A percentile compares a stretch with the other conserved stretches of the same genome.
Evolutionary conservation across 2,329 filamentous ascomycete genomes (phyloP).

Genomic region (Monilinia vaccinii-corymbosi): DNA sequence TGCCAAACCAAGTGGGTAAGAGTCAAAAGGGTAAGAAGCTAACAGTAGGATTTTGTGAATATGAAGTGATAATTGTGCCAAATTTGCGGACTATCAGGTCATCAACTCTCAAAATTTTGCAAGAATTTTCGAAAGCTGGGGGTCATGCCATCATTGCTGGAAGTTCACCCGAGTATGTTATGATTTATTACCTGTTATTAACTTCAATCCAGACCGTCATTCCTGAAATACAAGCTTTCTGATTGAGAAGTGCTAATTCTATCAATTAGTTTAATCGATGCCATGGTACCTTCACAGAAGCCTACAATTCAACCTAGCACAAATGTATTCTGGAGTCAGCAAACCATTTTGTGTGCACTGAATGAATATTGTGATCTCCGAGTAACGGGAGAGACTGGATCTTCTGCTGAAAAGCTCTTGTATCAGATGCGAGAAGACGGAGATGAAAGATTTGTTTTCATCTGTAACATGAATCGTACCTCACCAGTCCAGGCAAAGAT

Average conservation of each 20-base stretch:
- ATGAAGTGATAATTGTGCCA: slow-evolving; percentile 28
- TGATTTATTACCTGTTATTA: not conserved
- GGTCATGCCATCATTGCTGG: slow-evolving; percentile 25
- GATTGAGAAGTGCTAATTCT: not conserved
- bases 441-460: slow-evolving; percentile 26
- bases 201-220: not conserved
- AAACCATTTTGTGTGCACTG: slow-evolving; percentile 19
- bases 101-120: slow-evolving; percentile 23
- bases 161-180: slow-evolving; percentile 21
- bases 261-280: not conserved
- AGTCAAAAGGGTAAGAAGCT: slow-evolving; percentile 11
- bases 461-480: slow-evolving; percentile 28
- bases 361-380: slow-evolving; percentile 22
- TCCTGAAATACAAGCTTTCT: not conserved
- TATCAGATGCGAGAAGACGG: slow-evolving; percentile 29
- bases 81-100: slow-evolving; percentile 29
- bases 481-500: slow-evolving; percentile 18
- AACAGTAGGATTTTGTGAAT: slow-evolving; percentile 26
- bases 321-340: slow-evolving; percentile 18
- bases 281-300: slow-evolving; percentile 8
- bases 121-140: slow-evolving; percentile 20
- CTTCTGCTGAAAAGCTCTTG: slow-evolving; percentile 17
- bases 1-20: slow-evolving; percentile 20
- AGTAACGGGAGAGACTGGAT: slow-evolving; percentile 13
- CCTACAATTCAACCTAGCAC: slow-evolving; percentile 13